These are phyloP conservation scores for Fusarium nanum DNA, from an alignment of 2,329 filamentous ascomycete species.

Conservation along the genomic window DNA sequence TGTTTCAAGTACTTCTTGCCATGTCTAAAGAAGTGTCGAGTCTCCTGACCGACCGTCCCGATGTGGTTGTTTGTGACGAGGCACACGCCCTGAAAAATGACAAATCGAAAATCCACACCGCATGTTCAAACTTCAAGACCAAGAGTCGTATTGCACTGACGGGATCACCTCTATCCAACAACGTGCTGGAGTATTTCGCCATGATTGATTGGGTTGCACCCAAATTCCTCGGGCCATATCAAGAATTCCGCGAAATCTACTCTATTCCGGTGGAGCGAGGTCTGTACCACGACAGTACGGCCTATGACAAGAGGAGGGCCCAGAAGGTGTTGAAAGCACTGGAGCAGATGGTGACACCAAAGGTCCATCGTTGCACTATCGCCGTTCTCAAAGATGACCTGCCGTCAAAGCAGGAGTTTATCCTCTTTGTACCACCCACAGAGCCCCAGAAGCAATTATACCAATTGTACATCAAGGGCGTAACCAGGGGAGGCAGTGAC, in stretches of 20 bases:
- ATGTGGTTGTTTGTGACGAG: conserved; percentile 85
- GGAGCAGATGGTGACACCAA: conserved; percentile 78
- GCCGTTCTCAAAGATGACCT: conserved; percentile 72
- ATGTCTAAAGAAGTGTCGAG: conserved; percentile 51
- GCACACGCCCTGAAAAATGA: conserved; percentile 83
- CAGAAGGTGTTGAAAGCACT: conserved; percentile 77
- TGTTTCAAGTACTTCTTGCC: conserved; percentile 64
- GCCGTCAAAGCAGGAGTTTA: conserved; percentile 82
- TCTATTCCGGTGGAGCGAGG: conserved; percentile 79
- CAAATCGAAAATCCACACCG: conserved; percentile 61
- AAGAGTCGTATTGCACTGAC: conserved; percentile 83
- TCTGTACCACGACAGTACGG: conserved; percentile 72
- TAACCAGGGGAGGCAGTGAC: conserved; percentile 6
- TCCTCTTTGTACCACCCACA: conserved; percentile 79
- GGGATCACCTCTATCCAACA: conserved; percentile 87
- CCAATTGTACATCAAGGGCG: conserved; percentile 55
- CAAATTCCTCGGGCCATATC: conserved; percentile 75
- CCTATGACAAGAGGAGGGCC: conserved; percentile 66
- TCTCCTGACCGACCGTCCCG: conserved; percentile 70
- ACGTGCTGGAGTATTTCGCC: conserved; percentile 84
- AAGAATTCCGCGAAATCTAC: conserved; percentile 78
- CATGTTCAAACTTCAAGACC: conserved; percentile 71
- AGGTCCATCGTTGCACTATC: conserved; percentile 81
- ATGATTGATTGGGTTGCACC: conserved; percentile 91
- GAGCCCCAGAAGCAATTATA: conserved; percentile 74